Evolutionary conservation across 192 early-diverging fungal genomes (phyloP).

Genomic region (Entophlyctis luteolus): DNA sequence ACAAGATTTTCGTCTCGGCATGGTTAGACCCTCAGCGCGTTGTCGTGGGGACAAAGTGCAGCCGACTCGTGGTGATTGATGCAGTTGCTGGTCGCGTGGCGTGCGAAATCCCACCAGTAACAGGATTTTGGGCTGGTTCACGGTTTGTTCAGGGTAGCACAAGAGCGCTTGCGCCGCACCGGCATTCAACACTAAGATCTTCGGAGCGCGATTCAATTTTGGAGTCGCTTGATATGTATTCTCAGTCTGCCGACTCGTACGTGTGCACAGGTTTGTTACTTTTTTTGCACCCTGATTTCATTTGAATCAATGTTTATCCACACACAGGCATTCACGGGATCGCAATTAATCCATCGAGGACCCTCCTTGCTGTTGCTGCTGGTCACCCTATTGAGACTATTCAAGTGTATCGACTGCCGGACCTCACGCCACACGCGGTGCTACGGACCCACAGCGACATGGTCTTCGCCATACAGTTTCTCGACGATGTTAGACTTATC

Average conservation of each 20-base stretch:
- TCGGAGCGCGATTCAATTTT: no score
- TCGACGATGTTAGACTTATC: slow-evolving; percentile 53
- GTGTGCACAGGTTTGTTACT: background rate
- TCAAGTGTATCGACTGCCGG: slow-evolving; percentile 57
- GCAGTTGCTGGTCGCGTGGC: background rate
- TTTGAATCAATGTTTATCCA: background rate
- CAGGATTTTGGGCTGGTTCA: background rate
- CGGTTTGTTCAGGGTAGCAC: background rate
- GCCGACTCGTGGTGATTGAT: background rate
- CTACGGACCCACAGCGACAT: slow-evolving; percentile 64
- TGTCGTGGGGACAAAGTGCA: background rate
- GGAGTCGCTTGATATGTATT: no score
- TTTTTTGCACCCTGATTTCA: background rate
- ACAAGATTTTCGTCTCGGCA: background rate
- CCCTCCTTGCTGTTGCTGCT: slow-evolving; percentile 60
- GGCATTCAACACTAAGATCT: no score
- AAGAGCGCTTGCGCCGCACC: no score
- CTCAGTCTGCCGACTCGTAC: background rate
- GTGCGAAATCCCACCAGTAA: background rate
- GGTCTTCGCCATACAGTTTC: slow-evolving; percentile 63
- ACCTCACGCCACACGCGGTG: slow-evolving; percentile 52
- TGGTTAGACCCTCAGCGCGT: slow-evolving; percentile 2
- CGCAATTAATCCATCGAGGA: slow-evolving; percentile 59
- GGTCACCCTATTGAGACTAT: slow-evolving; percentile 58
- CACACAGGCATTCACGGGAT: slow-evolving; percentile 55